Base-by-base conservation (phyloP, 441 rosid species). In the Sinapis alba region DNA sequence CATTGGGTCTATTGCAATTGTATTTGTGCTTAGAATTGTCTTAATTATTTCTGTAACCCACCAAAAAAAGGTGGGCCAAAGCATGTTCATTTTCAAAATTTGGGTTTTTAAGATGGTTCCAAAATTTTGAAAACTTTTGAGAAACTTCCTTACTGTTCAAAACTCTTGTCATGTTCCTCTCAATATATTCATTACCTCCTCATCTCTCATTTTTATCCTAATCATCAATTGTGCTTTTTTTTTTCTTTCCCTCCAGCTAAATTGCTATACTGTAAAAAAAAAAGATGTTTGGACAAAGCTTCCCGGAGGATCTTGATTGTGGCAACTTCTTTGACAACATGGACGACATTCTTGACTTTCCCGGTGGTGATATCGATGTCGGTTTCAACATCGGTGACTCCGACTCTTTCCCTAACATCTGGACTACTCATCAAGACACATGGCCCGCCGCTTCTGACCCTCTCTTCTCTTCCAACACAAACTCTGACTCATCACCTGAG, bases 301-400 rank as follows among this genome's bases (percentile, higher is more conserved):
- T 89, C 83, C 68, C 81, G n/a, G 99, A 93, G 54, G 97, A 93
- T 76, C 77, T 89, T 15, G 98, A 93, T 78, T 96, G 96, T 80
- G 92, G 91, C 32, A 88, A 90, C 88, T 93, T 91, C 92, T 91
- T 96, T 79, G 98, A 96, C 80, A 93, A 91, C 79, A 93, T 96
- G 69, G 98, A 96, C 50, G 97, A 96, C 79, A 79, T 96, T 64
- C 84, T 93, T 57, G 97, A 96, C 70, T 91, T 96, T 74, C 96
- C 99, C 62, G 65, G 77, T 74, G 95, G 85, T 30, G 96, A 92
- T 47, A 69, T 87, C 36, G 91, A 85, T 30, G 81, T 84, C 43
- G 79, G 79, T 4, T 69, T 85, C 38, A 77, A 63, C 64, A 21
- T 79, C 54, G 76, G 71, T 56, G 81, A 73, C 64, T 66, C 72